Evolutionary conservation across 768 basidiomycete species (phyloP).

Genomic region (Vishniacozyma victoriae): DNA sequence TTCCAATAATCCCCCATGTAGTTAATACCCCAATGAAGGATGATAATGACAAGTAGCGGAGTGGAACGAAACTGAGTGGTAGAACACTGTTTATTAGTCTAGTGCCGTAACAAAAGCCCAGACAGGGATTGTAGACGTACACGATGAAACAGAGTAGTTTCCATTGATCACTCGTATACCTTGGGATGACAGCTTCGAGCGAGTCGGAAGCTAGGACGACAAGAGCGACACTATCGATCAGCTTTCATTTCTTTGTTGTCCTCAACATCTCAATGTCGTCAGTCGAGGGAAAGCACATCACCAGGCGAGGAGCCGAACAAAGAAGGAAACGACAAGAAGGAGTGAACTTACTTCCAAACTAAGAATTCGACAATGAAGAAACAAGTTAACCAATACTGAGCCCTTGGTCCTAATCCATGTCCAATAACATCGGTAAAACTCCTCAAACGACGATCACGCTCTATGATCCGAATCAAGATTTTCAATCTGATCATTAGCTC

Average conservation of each 20-base stretch:
- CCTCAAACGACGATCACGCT: slow-evolving; percentile 32
- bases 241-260: too few species aligned
- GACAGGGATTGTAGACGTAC: slow-evolving; percentile 11
- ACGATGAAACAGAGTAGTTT: slow-evolving; percentile 26
- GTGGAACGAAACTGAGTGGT: slow-evolving; percentile 39
- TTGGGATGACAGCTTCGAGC: slow-evolving; percentile 34
- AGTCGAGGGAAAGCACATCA: too few species aligned
- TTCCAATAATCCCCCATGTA: slow-evolving; percentile 33
- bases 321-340: not conserved
- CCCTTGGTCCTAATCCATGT: slow-evolving; percentile 28
- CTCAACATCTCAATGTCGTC: too few species aligned
- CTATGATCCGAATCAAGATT: slow-evolving; percentile 36
- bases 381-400: slow-evolving; percentile 23
- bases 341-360: slow-evolving; percentile 30
- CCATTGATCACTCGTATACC: slow-evolving; percentile 32
- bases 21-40: slow-evolving; percentile 35
- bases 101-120: not conserved
- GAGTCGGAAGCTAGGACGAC: slow-evolving; percentile 39
- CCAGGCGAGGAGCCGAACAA: not conserved
- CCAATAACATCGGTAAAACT: slow-evolving; percentile 37
- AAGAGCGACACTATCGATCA: slow-evolving; percentile 33
- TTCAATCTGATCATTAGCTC: too few species aligned
- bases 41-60: slow-evolving; percentile 41
- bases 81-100: slow-evolving; percentile 23
- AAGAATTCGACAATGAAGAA: slow-evolving; percentile 32